phyloP scores from a whole-genome alignment of 129 eudicot genomes.

The Centaurea solstitialis region DNA sequence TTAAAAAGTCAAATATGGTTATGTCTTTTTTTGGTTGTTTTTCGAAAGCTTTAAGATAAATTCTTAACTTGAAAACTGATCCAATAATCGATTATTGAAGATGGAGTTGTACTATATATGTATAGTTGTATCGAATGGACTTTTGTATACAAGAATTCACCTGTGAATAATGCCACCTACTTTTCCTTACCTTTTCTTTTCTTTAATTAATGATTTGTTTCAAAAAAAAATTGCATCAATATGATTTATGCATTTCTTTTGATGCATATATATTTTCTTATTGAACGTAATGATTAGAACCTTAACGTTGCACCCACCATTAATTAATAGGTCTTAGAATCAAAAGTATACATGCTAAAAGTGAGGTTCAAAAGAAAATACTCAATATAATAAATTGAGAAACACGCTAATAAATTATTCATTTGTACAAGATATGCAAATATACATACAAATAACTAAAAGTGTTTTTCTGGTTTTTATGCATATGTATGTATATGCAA shows the following conservation, averaged over 20 bases:
- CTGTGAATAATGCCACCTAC: not conserved
- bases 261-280: not conserved
- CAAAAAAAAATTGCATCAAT: not conserved
- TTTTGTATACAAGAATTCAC: slow-evolving; percentile 24
- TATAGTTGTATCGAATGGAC: slow-evolving; percentile 1
- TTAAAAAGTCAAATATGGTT: slow-evolving; percentile 5
- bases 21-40: not conserved
- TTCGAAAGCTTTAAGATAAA: not conserved
- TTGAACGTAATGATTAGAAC: not conserved
- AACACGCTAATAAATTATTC: too few relatives aligned
- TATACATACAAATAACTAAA: too few relatives aligned
- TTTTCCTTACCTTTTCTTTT: not conserved
- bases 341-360: not conserved
- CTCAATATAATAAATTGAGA: too few relatives aligned
- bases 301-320: slow-evolving; percentile 10
- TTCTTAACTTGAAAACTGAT: slow-evolving; percentile 17
- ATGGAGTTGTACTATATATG: not conserved
- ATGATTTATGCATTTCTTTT: slow-evolving; percentile 11
- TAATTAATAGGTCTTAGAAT: not conserved
- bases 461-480: too few relatives aligned
- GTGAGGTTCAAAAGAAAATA: too few relatives aligned
- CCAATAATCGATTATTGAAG: not conserved
- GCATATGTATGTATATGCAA: too few relatives aligned
- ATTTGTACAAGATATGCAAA: too few relatives aligned
- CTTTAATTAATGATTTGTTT: not conserved